Evolutionary conservation across 805 yeast genomes (phyloP).

Genomic region (Ogataea glucozyma): DNA sequence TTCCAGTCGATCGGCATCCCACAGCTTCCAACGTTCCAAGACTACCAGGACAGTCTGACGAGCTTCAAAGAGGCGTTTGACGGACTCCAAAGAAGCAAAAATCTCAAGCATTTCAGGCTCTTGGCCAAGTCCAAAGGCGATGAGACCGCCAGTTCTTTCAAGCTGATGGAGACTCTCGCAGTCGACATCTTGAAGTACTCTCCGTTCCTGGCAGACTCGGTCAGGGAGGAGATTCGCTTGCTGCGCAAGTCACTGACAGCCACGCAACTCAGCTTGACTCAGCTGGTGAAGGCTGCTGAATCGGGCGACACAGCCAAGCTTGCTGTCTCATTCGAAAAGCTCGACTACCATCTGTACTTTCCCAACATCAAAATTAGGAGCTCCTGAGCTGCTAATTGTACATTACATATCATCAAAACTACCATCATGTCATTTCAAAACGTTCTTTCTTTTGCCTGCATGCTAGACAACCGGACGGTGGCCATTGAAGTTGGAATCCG

Average conservation of each 20-base stretch:
- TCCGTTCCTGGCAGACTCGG: conserved; percentile 8
- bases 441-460: conserved; percentile 6
- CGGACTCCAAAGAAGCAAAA: conserved; percentile 12
- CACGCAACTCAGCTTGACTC: conserved; percentile 24
- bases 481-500: conserved; percentile 55
- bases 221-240: conserved; percentile 13
- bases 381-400: not conserved
- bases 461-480: conserved; percentile 52
- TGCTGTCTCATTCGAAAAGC: conserved; percentile 30
- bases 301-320: conserved; percentile 9
- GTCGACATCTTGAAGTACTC: conserved; percentile 11
- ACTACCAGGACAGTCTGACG: conserved; percentile 28
- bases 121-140: conserved; percentile 19
- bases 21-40: conserved; percentile 51
- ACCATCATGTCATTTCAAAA: not conserved
- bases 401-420: not conserved
- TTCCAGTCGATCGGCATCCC: conserved; percentile 83
- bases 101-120: conserved; percentile 14
- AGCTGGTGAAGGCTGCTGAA: conserved; percentile 19
- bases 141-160: conserved; percentile 16
- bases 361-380: conserved; percentile 37
- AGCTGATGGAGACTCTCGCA: conserved; percentile 10
- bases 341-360: conserved; percentile 47
- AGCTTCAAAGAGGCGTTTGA: conserved; percentile 21
- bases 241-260: conserved; percentile 35